Conservation (phyloP, 805 yeast species). For the Starmerella geochares region DNA sequence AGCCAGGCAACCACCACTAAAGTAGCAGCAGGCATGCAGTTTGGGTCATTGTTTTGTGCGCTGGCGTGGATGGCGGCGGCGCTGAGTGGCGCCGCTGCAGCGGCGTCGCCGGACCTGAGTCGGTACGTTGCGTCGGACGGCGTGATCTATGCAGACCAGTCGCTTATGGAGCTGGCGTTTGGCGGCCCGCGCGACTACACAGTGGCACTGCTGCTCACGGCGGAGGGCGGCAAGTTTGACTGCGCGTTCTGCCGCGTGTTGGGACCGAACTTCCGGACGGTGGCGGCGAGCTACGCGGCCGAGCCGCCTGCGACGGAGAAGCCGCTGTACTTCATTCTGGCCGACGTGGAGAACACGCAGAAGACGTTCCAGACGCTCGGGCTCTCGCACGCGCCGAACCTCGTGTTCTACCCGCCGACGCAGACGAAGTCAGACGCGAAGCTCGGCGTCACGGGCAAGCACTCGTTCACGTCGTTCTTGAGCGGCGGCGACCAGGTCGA, state of each 20-base stretch:
- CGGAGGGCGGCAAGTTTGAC: constrained; percentile 60
- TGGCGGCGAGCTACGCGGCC: constrained; percentile 52
- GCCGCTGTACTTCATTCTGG: constrained; percentile 53
- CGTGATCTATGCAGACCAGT: constrained; percentile 24
- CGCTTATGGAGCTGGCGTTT: constrained; percentile 35
- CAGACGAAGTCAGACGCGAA: constrained; percentile 30
- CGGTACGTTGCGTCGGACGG: constrained; percentile 22
- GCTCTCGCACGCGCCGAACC: constrained; percentile 68
- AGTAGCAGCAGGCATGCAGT: constrained; percentile 6
- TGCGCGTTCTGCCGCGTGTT: constrained; percentile 66
- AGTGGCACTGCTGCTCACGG: constrained; percentile 58
- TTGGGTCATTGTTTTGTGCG: constrained; percentile 9
- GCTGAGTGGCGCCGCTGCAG: constrained; percentile 3
- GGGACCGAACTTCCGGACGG: constrained; percentile 50
- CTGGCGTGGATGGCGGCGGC: constrained; percentile 9
- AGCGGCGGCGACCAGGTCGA: constrained; percentile 23
- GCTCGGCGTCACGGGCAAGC: constrained; percentile 25
- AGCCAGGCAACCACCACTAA: background rate
- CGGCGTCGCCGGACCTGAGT: constrained; percentile 4
- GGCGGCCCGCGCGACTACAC: constrained; percentile 58
- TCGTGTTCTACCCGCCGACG: constrained; percentile 51
- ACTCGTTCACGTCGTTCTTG: constrained; percentile 26
- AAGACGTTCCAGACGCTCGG: constrained; percentile 43
- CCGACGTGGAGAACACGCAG: constrained; percentile 57
- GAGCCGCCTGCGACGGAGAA: constrained; percentile 40